Conservation (phyloP, 805 yeast species). For the Blastobotrys terrestris region DNA sequence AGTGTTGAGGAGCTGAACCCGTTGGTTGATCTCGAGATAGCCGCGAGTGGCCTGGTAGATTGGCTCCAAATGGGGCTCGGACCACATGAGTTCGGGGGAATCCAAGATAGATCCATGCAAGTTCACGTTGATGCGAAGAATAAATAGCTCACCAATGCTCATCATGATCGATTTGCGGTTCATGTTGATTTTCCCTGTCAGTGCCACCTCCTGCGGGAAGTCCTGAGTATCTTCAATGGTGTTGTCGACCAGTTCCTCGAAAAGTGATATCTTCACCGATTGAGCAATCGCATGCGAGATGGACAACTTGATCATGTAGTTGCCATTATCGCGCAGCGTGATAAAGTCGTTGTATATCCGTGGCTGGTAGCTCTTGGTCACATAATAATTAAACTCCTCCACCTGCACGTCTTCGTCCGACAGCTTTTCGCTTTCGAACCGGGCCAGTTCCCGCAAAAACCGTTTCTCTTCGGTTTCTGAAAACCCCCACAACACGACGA, state of each 20-base stretch:
- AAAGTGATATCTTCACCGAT: constrained; percentile 87
- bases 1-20: constrained; percentile 85
- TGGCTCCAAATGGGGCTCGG: constrained; percentile 96
- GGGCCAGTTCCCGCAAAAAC: constrained; percentile 77
- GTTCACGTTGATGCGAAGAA: constrained; percentile 46
- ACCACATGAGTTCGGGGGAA: constrained; percentile 98
- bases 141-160: constrained; percentile 92
- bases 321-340: constrained; percentile 80
- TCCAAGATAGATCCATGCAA: constrained; percentile 63
- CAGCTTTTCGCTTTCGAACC: constrained; percentile 82
- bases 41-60: constrained; percentile 97
- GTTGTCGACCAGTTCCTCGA: constrained; percentile 93
- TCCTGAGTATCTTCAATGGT: constrained; percentile 97
- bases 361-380: constrained; percentile 91
- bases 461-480: constrained; percentile 75
- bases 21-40: constrained; percentile 87
- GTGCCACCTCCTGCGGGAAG: constrained; percentile 92
- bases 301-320: constrained; percentile 86
- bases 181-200: constrained; percentile 92
- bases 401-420: constrained; percentile 88
- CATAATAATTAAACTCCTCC: constrained; percentile 92
- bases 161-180: constrained; percentile 93
- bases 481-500: constrained; percentile 96
- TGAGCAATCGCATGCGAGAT: constrained; percentile 96
- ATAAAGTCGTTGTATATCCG: constrained; percentile 94